Evolutionary conservation across 1,284 basidiomycete genomes (phyloP), one percentile per base, ranked within the genome.

Genomic region (Boletus mariae): DNA sequence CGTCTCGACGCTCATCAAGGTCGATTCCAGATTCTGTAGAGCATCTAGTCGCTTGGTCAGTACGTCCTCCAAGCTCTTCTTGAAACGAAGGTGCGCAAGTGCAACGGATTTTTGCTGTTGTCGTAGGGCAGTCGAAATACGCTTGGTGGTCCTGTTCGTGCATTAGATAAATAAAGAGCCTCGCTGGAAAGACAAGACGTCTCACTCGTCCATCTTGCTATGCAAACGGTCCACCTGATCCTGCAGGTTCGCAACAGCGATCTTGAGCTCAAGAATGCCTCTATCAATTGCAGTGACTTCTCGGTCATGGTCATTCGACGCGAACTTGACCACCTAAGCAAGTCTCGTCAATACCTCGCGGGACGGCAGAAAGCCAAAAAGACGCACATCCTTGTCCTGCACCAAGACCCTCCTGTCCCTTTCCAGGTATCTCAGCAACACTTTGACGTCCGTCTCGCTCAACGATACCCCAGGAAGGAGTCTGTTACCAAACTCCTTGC

Each of bases 1-100:
- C 15, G 86, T 82, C 71, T 98, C 93, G 3, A 98, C 90, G 47
- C 84, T 83, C 49, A 92, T 73, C 17, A 97, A 71, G 0, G 94
- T 92, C 2, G 79, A 73, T 54, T 88, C 83, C 11, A 98, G 73
- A 40, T 85, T 92, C 49, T 87, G 82, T 1, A 91, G 73, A 0
- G 91, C 85, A 1, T 75, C 80, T 1, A 93, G 70, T 20, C 94
- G 86, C 66, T 92, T 90, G 26, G 73, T 73, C 26, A 95, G 73
- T 1, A 95, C 71, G 3, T 90, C 88, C 61, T 95, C 86, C 4
- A 95, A 74, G 49, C 83, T 82, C 66, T 93, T 96, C 61, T 85
- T 84, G 13, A 86, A 84, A 32, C 88, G 82, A 10, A 98, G 74
- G 60, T 91, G 85, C 6, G 81, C 83, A 35, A 92, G 65, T 0